phyloP scores from a whole-genome alignment of 75 land plant genomes.

The Sequoia sempervirens region DNA sequence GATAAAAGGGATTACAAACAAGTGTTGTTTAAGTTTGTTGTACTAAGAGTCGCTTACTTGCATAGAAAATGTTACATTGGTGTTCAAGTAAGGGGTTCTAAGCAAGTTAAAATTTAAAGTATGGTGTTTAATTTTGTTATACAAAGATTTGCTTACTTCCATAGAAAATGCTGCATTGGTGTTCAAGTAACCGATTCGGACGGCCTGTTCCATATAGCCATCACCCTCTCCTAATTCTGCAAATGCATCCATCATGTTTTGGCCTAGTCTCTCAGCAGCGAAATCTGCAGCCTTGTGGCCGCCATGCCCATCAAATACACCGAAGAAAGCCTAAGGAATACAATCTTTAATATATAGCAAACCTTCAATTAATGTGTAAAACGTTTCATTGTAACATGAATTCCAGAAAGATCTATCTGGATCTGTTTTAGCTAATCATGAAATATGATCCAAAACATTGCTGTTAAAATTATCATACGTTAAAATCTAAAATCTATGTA shows the following conservation, averaged over 20 bases:
- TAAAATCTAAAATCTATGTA: too few relatives aligned
- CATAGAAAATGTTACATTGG: too few relatives aligned
- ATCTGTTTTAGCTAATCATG: background rate
- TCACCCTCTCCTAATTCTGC: slow-evolving; percentile 11
- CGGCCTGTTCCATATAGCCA: slow-evolving; percentile 29
- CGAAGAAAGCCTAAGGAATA: slow-evolving; percentile 60
- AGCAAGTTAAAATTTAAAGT: too few relatives aligned
- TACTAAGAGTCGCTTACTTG: too few relatives aligned
- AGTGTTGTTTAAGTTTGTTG: background rate
- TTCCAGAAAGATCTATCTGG: background rate
- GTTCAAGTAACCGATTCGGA: slow-evolving; percentile 46
- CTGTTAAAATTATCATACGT: too few relatives aligned
- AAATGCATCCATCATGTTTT: slow-evolving; percentile 41
- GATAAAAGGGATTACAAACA: background rate
- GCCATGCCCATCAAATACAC: slow-evolving; percentile 92
- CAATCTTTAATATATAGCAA: background rate
- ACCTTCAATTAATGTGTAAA: too few relatives aligned
- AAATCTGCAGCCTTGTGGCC: slow-evolving; percentile 70
- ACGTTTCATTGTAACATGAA: too few relatives aligned
- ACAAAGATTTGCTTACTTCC: too few relatives aligned
- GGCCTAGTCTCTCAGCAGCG: slow-evolving; percentile 50
- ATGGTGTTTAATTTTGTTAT: too few relatives aligned
- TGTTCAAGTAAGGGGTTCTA: too few relatives aligned
- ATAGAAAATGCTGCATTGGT: slow-evolving; percentile 51
- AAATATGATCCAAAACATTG: too few relatives aligned